Conservation (phyloP, 2,329 filamentous ascomycete species). For the Colletotrichum australisinense region DNA sequence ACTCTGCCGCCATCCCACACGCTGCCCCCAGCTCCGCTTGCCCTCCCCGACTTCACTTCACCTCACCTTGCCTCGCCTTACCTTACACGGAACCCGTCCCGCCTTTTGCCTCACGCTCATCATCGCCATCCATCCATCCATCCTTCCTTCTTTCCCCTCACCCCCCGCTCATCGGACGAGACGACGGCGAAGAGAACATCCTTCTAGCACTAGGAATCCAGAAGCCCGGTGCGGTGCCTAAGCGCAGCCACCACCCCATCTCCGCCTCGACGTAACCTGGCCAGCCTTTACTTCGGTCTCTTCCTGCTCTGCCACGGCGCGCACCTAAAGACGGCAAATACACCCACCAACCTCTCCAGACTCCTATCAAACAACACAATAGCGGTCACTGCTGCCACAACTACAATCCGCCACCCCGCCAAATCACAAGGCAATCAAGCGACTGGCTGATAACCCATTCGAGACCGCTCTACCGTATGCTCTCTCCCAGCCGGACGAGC, state of each 20-base stretch:
- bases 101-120: constrained; percentile 9
- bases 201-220: constrained; percentile 30
- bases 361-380: constrained; percentile 13
- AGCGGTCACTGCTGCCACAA: constrained; percentile 19
- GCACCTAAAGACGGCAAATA: constrained; percentile 31
- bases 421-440: constrained; percentile 33
- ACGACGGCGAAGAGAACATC: constrained; percentile 17
- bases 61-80: constrained; percentile 18
- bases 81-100: constrained; percentile 10
- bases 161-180: constrained; percentile 23
- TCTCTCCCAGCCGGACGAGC: constrained; percentile 15
- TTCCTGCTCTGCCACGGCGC: constrained; percentile 32
- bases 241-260: constrained; percentile 36
- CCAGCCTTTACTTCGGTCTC: constrained; percentile 20
- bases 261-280: constrained; percentile 26
- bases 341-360: constrained; percentile 31
- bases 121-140: constrained; percentile 19
- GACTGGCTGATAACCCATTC: constrained; percentile 5
- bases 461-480: constrained; percentile 12
- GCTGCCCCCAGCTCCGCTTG: constrained; percentile 4
- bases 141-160: background rate
- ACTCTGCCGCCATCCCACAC: background rate
- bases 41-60: background rate
- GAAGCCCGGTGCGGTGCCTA: constrained; percentile 34
- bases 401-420: constrained; percentile 31